Base-by-base conservation (phyloP, 2,329 filamentous ascomycete genomes). In the Pseudonectria foliicola region DNA sequence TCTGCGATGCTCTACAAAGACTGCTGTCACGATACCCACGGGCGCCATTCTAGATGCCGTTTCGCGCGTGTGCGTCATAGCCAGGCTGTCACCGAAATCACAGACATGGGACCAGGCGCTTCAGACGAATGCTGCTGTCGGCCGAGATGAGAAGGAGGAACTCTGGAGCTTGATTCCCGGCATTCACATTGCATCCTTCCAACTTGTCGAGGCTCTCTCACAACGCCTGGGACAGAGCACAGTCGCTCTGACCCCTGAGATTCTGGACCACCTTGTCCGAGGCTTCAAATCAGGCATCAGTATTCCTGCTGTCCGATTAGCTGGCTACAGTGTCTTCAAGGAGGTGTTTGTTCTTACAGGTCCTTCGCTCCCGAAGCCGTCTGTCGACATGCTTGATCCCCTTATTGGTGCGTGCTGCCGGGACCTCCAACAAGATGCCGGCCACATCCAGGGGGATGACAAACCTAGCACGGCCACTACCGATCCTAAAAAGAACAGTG, bases 61-160 rank as follows among this genome's bases (percentile, higher is more conserved):
- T 2, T 75, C 75, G 11, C 73, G 90, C 29, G 62, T 95, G 18
- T 73, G 85, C 25, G 77, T 82, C 13, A 70, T 93, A 29, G 66
- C 68, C 57, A 72, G 55, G 44, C 76, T 58, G 57, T 75, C 46
- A 37, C 68, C 49, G 46, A 68, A 52, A 54, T 63, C 57, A 40
- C 68, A 68, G 39, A 60, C 57, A 13, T 64, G 63, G 46, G 64
- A 71, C 40, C 67, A 67, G 45, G 67, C 64, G 2, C 60, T 77
- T n/a, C 75, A 80, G 40, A 68, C 80, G 39, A 89, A 88, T 48
- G 69, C 79, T 7, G 81, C 85, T 43, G 76, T 92, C 43, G 73
- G 79, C 23, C 76, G 82, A 41, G 85, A 93, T 32, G 90, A 95
- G 60, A 81, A 82, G 41, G 86, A 94, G 34, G 76, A 80, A 29